phyloP scores from a whole-genome alignment of 2,329 filamentous ascomycete genomes.

The Paracoccidioides lutzii region DNA sequence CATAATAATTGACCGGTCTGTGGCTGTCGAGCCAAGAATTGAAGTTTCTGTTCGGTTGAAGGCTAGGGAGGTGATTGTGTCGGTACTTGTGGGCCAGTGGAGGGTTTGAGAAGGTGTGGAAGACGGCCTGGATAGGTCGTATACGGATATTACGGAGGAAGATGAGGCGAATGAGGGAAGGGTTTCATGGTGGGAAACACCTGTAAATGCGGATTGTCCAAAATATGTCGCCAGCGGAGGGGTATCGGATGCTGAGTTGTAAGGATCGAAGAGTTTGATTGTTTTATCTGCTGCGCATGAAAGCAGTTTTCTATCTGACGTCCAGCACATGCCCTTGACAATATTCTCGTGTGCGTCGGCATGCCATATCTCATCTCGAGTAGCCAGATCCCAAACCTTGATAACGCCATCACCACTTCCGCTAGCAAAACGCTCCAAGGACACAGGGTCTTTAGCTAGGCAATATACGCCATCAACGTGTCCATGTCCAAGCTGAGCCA shows the following conservation, averaged over 20 bases:
- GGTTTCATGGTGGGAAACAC: conserved; percentile 68
- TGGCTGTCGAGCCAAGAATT: conserved; percentile 70
- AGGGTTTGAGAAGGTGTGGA: conserved; percentile 67
- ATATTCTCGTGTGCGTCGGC: conserved; percentile 81
- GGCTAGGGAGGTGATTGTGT: conserved; percentile 76
- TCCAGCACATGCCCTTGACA: conserved; percentile 86
- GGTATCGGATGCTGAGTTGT: conserved; percentile 54
- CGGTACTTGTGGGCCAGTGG: conserved; percentile 74
- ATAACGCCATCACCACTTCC: conserved; percentile 85
- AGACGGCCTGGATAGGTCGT: conserved; percentile 71
- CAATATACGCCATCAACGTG: conserved; percentile 86
- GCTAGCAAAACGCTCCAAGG: conserved; percentile 62
- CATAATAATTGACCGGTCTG: conserved; percentile 74
- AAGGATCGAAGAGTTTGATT: conserved; percentile 85
- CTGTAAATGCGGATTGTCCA: conserved; percentile 69
- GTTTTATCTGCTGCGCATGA: conserved; percentile 78
- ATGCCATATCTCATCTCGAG: conserved; percentile 61
- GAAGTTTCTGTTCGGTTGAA: conserved; percentile 95
- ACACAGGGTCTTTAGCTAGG: conserved; percentile 66
- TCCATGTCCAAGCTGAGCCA: conserved; percentile 74
- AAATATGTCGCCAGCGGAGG: conserved; percentile 76
- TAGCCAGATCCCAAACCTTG: conserved; percentile 79
- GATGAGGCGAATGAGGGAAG: conserved; percentile 65
- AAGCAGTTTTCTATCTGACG: conserved; percentile 67
- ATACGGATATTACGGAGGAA: conserved; percentile 69